A percentile compares a stretch with the other conserved stretches of the same genome.
phyloP scores from a whole-genome alignment of 768 basidiomycete genomes.

The Guyanaporus albipodus region DNA sequence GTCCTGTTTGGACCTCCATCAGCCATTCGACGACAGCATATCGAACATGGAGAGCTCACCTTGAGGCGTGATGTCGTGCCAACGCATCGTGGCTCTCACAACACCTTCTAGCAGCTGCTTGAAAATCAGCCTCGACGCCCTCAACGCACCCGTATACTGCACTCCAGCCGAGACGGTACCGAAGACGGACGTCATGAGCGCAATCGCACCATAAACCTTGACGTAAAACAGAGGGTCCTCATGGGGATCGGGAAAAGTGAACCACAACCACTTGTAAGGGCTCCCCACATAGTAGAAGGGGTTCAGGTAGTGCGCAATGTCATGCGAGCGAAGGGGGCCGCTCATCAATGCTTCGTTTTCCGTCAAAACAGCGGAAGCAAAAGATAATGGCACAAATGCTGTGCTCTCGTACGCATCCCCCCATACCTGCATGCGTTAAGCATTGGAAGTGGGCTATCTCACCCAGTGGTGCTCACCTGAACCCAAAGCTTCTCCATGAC shows the following conservation, averaged over 20 bases:
- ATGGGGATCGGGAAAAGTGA: conserved; percentile 44
- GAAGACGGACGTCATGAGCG: conserved; percentile 45
- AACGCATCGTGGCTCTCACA: conserved; percentile 79
- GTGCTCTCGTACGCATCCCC: conserved; percentile 23
- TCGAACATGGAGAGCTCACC: conserved; percentile 33
- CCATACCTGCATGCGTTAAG: conserved; percentile 23
- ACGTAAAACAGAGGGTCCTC: conserved; percentile 71
- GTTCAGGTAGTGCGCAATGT: conserved; percentile 13
- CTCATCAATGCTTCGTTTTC: conserved; percentile 31
- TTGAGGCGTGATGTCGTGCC: conserved; percentile 80
- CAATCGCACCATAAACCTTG: conserved; percentile 60
- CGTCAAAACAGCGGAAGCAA: conserved; percentile 20
- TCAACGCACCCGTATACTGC: conserved; percentile 53
- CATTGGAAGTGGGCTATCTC: not conserved
- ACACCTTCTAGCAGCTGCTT: conserved; percentile 62
- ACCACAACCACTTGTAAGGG: conserved; percentile 8
- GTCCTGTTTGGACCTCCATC: conserved; percentile 40
- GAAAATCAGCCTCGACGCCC: conserved; percentile 35
- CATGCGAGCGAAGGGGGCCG: conserved; percentile 19
- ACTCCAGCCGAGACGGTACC: conserved; percentile 44
- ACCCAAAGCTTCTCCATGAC: conserved; percentile 32
- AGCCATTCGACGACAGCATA: not conserved
- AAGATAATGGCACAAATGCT: conserved; percentile 6
- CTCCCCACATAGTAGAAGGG: conserved; percentile 16
- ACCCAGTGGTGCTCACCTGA: conserved; percentile 13